A percentile compares a stretch with the other conserved stretches of the same genome.
These are phyloP conservation scores for Schizophyllum amplum DNA, from an alignment of 1,284 basidiomycete species.

Conservation along the genomic window DNA sequence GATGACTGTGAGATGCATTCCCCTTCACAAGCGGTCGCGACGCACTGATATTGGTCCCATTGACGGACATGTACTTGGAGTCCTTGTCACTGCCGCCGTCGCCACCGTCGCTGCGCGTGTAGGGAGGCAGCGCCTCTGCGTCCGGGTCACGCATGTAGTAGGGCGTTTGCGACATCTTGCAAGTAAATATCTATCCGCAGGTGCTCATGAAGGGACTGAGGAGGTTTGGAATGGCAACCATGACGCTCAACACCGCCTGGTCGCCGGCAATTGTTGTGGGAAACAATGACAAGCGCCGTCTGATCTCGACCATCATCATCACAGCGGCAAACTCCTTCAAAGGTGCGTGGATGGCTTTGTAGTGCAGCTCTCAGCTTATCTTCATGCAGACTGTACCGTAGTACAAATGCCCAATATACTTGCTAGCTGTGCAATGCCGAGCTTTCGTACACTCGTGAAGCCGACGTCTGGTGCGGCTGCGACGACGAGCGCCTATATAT, in stretches of 20 bases:
- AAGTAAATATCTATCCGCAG: background rate
- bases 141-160: background rate
- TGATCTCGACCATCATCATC: background rate
- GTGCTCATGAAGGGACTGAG: too few relatives aligned
- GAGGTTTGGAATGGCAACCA: too few relatives aligned
- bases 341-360: too few relatives aligned
- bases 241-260: too few relatives aligned
- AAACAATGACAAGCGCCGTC: background rate
- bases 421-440: too few relatives aligned
- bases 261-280: background rate
- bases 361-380: too few relatives aligned
- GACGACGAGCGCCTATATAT: too few relatives aligned
- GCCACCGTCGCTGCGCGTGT: background rate
- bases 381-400: too few relatives aligned
- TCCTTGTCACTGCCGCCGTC: background rate
- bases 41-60: background rate
- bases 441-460: too few relatives aligned
- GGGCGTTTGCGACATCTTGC: background rate
- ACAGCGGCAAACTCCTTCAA: background rate
- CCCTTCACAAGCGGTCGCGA: background rate
- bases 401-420: too few relatives aligned
- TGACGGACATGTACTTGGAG: background rate
- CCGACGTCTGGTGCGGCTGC: too few relatives aligned
- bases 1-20: background rate
- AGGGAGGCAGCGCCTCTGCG: background rate